Evolutionary conservation across 176 grass and related monocot genomes (phyloP), one percentile per base, ranked within the genome.

Genomic region (Oryza meridionalis): DNA sequence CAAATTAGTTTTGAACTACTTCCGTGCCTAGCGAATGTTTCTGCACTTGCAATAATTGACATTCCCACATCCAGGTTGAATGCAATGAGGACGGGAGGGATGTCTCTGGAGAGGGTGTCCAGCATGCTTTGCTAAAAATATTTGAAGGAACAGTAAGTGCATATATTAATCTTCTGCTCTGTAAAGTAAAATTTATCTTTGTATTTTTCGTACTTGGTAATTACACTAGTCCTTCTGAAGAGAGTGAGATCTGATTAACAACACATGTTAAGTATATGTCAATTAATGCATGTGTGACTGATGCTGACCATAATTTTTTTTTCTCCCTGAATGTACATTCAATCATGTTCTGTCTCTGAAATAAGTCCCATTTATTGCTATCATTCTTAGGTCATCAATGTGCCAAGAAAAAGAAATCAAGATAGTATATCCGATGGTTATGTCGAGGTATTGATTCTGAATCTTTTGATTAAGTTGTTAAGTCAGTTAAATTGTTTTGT

Each of bases 91-190:
- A 81, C 25, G 19, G 87, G 63, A 94, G 82, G 81, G 87, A 94
- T 88, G 87, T 92, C 44, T 94, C 90, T 81, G 90, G 90, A 65
- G 90, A 94, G 85, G 93, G 93, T 86, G 90, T 92, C 65, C 93
- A 94, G 72, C 90, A 94, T 69, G 90, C 92, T 5, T 80, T 92
- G 55, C 58, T 94, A 70, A 92, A 94, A 85, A 92, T 94, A 72
- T 88, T 94, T 72, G 90, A 92, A 84, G 92, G 90, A 90, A 92
- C 79, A 43, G 92, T 88, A 71, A 81, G 85, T 77, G 33, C 35
- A 70, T 67, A 29, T 68, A 64, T 10, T 73, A 49, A 16, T 73
- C n/a, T 59, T 68, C 46, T 59, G 9, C 1, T 66, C 22, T 32
- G 33, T 49, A 25, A 65, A 66, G 27, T 67, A 51, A 35, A 25